Base-by-base conservation (phyloP, 495 filamentous ascomycete genomes). In the Tirmania nivea region DNA sequence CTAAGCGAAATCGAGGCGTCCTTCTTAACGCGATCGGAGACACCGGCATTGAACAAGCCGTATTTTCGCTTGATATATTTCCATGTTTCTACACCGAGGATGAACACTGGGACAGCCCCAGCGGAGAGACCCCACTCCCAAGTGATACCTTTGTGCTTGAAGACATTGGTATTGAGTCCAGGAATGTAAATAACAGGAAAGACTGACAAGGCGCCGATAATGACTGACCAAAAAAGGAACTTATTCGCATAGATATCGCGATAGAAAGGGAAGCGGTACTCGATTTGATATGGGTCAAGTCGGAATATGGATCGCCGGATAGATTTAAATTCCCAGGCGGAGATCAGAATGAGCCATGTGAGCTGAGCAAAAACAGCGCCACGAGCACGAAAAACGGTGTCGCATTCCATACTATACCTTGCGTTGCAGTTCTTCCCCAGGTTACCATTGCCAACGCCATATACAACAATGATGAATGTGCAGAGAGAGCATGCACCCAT, bases 151-250 rank as follows among this genome's bases (percentile, higher is more conserved):
- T 71, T 69, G 55, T 84, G 81, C 53, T 79, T 81, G 66, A 85
- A 83, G 0, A 84, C 81, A 2, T 67, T 57, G 11, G 68, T 69
- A 59, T 83, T 84, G 34, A 85, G 62, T 1, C 71, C 75, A 0
- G 81, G 81, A 49, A 85, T 78, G 59, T 85, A 85, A 1, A 85
- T 70, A 0, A 77, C 73, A 0, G 81, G 81, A 58, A 84, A 82
- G 0, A 81, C 73, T 25, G 76, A 73, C 17, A 81, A 55, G 52
- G 79, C 78, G 9, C 79, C 81, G 36, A 77, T 74, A 35, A 80
- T 62, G 21, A 84, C 75, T 17, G 78, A 70, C 69, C 71, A 83
- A 69, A 85, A 84, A 14, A 85, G 69, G 65, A 85, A 83, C 20
- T 73, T 69, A 66, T 85, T 84, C 21, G 69, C 66, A 69, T 76